Base-by-base conservation (phyloP, 331 rosid species). In the Spiraea crenata region DNA sequence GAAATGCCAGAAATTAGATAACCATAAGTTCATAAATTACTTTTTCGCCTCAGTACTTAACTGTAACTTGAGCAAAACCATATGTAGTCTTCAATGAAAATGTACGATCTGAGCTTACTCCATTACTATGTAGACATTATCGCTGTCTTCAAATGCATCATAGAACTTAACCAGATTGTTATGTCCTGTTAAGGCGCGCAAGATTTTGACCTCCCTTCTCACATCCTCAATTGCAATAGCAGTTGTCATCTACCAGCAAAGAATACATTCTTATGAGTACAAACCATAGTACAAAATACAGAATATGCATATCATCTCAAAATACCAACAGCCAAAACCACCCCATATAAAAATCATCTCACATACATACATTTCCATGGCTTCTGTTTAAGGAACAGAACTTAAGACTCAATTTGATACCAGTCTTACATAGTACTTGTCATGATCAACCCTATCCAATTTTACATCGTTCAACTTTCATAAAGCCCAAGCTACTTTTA, bases 211-310 rank as follows among this genome's bases (percentile, higher is more conserved):
- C 84, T 95, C 99, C 87, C 98, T 88, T 77, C 99, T 85, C 64
- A 95, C 99, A 79, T 95, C 99, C 84, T 91, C 99, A 47, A 95
- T 91, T 50, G 99, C 96, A 79, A 95, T 91, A 47, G 96, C 93
- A 59, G 99, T 91, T 63, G 96, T 95, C 98, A 95, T 95, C 99
- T 91, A 85, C 65, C 61, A 82, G 74, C 64, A 76, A 81, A 79
- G 46, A 12, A 41, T 38, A 71, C 38, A 51, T 44, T 60, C 44
- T 3, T 63, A 57, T 20, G n/a, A 75, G 42, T 72, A 46, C 48
- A 66, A 38, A 73, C 48, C 57, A 11, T 47, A 49, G 40, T 16
- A 20, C 20, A 50, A 40, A 52, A 41, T 40, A 61, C 20, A 48
- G 40, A 65, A 52, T 46, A 15, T 37, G 42, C 31, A 44, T 61